Percentiles rank a stretch among this genome's conserved stretches.
These are phyloP conservation scores for Globisporangium middletonii DNA, from an alignment of 352 stramenopile genomes.

Conservation along the genomic window DNA sequence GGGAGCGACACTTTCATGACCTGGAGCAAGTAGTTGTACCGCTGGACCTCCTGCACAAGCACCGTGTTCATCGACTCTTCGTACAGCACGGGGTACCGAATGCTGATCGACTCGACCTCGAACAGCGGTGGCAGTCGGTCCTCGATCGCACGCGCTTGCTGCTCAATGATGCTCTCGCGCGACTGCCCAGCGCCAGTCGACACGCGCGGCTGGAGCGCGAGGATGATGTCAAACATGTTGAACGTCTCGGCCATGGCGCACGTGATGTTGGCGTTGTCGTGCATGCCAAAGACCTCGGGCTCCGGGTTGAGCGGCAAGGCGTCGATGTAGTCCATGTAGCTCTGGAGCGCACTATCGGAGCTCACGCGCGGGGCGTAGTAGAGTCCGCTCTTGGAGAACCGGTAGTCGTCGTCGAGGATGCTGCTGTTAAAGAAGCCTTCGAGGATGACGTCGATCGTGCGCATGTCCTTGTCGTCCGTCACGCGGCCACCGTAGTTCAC, in stretches of 20 bases:
- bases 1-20: constrained; percentile 84
- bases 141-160: constrained; percentile 81
- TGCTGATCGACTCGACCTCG: constrained; percentile 82
- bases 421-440: constrained; percentile 73
- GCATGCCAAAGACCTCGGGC: constrained; percentile 93
- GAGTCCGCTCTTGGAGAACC: constrained; percentile 61
- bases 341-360: constrained; percentile 55
- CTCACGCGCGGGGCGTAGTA: constrained; percentile 71
- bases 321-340: constrained; percentile 88
- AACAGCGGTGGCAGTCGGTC: constrained; percentile 64
- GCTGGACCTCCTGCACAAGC: constrained; percentile 89
- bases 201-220: constrained; percentile 84
- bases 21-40: constrained; percentile 83
- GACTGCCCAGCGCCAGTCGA: constrained; percentile 69
- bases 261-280: constrained; percentile 94
- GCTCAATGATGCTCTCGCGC: constrained; percentile 85
- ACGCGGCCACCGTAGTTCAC: constrained; percentile 93
- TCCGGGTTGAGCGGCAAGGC: constrained; percentile 81
- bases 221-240: constrained; percentile 83
- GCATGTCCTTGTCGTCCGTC: constrained; percentile 91
- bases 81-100: constrained; percentile 84
- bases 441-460: constrained; percentile 81
- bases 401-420: constrained; percentile 57
- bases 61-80: constrained; percentile 91
- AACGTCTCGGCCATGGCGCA: constrained; percentile 89